These are phyloP conservation scores for Chernovozyma sophiae-reginae DNA, from an alignment of 1,139 yeast genomes.

Conservation along the genomic window DNA sequence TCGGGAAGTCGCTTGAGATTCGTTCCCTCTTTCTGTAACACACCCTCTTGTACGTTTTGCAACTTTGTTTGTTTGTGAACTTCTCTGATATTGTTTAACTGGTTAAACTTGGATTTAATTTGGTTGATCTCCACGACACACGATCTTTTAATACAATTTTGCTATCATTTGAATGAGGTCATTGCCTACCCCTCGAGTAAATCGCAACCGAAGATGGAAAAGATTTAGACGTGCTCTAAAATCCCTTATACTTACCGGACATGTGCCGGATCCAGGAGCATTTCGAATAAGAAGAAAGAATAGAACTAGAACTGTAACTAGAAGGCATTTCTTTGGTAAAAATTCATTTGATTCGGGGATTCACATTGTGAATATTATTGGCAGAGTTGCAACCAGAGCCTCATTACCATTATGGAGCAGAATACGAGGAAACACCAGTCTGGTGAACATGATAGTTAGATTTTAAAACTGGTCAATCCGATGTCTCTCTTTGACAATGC, in stretches of 20 bases:
- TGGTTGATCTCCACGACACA: too few relatives aligned
- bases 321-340: neutral
- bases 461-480: slow-evolving; percentile 12
- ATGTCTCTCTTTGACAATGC: too few relatives aligned
- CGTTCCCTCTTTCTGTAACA: too few relatives aligned
- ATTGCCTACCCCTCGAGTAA: slow-evolving; percentile 42
- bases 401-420: slow-evolving; percentile 21
- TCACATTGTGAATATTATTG: slow-evolving; percentile 21
- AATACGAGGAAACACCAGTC: slow-evolving; percentile 9
- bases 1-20: too few relatives aligned
- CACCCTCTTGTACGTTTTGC: too few relatives aligned
- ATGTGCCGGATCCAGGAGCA: slow-evolving; percentile 27
- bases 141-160: too few relatives aligned
- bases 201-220: slow-evolving; percentile 35
- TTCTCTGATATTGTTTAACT: too few relatives aligned
- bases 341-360: slow-evolving; percentile 15
- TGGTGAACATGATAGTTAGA: slow-evolving; percentile 15
- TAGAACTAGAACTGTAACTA: neutral
- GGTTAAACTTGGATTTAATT: too few relatives aligned
- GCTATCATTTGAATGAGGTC: too few relatives aligned
- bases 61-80: too few relatives aligned
- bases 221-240: slow-evolving; percentile 30
- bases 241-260: slow-evolving; percentile 15
- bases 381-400: slow-evolving; percentile 20
- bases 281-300: slow-evolving; percentile 10